phyloP scores from a whole-genome alignment of 1,139 yeast species.

The Debaryomycetaceae sp. region DNA sequence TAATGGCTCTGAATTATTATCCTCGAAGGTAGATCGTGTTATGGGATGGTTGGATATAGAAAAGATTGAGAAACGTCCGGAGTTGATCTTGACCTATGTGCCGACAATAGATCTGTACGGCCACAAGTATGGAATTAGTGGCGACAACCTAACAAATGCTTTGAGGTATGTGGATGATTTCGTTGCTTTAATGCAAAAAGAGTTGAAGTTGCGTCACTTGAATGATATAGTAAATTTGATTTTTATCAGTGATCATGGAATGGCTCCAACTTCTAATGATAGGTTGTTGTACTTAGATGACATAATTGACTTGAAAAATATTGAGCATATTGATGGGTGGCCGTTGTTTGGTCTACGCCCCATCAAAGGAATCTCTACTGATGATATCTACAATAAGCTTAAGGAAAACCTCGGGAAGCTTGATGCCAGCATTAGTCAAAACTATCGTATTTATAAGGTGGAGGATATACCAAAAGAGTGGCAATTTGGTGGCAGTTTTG shows the following conservation, averaged over 20 bases:
- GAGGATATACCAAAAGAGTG: constrained; percentile 64
- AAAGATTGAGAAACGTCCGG: constrained; percentile 58
- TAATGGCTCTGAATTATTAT: constrained; percentile 60
- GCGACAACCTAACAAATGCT: constrained; percentile 52
- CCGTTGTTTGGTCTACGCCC: constrained; percentile 83
- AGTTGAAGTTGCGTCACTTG: constrained; percentile 53
- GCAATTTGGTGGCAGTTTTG: constrained; percentile 56
- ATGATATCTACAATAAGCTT: constrained; percentile 18
- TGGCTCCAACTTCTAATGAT: constrained; percentile 79
- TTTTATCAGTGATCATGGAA: constrained; percentile 87
- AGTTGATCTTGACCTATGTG: constrained; percentile 73
- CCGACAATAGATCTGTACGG: constrained; percentile 79
- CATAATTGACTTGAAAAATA: constrained; percentile 47
- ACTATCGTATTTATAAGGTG: constrained; percentile 47
- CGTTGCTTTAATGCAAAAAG: constrained; percentile 46
- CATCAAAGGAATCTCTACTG: constrained; percentile 20
- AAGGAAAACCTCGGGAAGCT: constrained; percentile 18
- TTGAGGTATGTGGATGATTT: constrained; percentile 64
- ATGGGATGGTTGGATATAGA: constrained; percentile 62
- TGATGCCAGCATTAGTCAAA: constrained; percentile 20
- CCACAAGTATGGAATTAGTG: constrained; percentile 66
- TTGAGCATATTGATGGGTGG: constrained; percentile 80
- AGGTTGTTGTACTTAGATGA: constrained; percentile 70
- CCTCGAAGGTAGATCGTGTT: constrained; percentile 54
- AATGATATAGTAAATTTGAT: constrained; percentile 66